These are phyloP conservation scores for Ascochyta lentis DNA, from an alignment of 2,329 filamentous ascomycete genomes.

Conservation along the genomic window DNA sequence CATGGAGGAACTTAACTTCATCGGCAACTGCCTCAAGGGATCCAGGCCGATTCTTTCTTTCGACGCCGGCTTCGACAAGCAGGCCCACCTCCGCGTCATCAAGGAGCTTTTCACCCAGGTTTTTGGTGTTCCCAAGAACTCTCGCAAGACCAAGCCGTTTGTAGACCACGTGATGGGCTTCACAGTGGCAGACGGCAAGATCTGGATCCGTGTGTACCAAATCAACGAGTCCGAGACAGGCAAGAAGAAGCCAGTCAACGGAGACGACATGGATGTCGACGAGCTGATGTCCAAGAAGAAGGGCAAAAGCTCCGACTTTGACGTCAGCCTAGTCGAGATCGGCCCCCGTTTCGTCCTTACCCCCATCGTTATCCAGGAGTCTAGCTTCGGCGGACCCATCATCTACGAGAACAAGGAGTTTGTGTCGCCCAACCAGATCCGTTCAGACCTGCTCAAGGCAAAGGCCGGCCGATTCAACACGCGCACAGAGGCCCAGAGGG, in stretches of 20 bases:
- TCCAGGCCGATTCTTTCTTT: constrained; percentile 91
- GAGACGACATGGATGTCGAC: constrained; percentile 49
- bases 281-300: constrained; percentile 47
- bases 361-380: constrained; percentile 93
- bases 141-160: constrained; percentile 92
- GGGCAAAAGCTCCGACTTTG: constrained; percentile 67
- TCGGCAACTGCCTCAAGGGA: constrained; percentile 94
- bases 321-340: constrained; percentile 87
- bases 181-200: constrained; percentile 87
- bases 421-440: constrained; percentile 92
- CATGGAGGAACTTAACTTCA: constrained; percentile 96
- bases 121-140: constrained; percentile 89
- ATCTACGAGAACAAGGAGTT: constrained; percentile 99
- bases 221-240: constrained; percentile 81
- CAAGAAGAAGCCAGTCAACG: constrained; percentile 50
- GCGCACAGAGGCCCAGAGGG: constrained; percentile 75
- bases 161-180: constrained; percentile 95
- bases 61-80: constrained; percentile 81
- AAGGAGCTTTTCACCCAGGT: constrained; percentile 89
- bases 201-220: constrained; percentile 96
- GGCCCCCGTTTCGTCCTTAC: constrained; percentile 92
- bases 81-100: constrained; percentile 80
- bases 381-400: constrained; percentile 91
- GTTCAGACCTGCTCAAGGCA: constrained; percentile 76
- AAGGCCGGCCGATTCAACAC: constrained; percentile 81